Evolutionary conservation across 2,329 filamentous ascomycete genomes (phyloP), one percentile per base, ranked within the genome.

Genomic region (Aspergillus ustus): DNA sequence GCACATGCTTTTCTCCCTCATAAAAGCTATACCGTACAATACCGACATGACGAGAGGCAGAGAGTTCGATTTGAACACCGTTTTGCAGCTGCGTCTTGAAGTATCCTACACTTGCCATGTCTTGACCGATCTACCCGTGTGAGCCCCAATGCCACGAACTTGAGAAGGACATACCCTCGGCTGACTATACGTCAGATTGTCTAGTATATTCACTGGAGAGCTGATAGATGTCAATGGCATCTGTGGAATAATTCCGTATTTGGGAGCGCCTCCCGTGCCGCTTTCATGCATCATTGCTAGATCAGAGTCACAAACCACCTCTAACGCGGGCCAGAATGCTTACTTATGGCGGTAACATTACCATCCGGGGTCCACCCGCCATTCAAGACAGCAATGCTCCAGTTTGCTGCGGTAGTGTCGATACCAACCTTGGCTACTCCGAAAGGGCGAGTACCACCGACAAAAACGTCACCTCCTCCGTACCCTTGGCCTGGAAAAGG

Each of bases 21-120:
- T 86, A 84, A 62, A 91, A 91, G 0, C 81, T 85, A 69, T 90
- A 89, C 28, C 83, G 81, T 70, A 90, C 89, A 4, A 91, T 75
- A 0, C 87, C 85, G 1, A 86, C 81, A 67, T 86, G 87, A n/a
- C 87, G 82, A 0, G 87, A 82, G 0, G 84, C 82, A 0, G 89
- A 90, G 80, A 89, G 87, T 66, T 90, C 87, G 2, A 84, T 83
- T n/a, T 81, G 77, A 54, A 90, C 80, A 1, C 84, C 84, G 48
- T 80, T 84, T 60, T 83, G 77, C 50, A 91, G 73, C 0, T 80
- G 84, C 51, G 90, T 82, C 52, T 82, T 83, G 70, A 89, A 91
- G 64, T 88, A 87, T 0, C 89, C 89, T 1, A 89, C 88, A 48
- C 79, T 80, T 1, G 87, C 86, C 11, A 80, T 75, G 11, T 89